Evolutionary conservation across 192 early-diverging fungal species (phyloP).

Genomic region (Backusella australiensis): DNA sequence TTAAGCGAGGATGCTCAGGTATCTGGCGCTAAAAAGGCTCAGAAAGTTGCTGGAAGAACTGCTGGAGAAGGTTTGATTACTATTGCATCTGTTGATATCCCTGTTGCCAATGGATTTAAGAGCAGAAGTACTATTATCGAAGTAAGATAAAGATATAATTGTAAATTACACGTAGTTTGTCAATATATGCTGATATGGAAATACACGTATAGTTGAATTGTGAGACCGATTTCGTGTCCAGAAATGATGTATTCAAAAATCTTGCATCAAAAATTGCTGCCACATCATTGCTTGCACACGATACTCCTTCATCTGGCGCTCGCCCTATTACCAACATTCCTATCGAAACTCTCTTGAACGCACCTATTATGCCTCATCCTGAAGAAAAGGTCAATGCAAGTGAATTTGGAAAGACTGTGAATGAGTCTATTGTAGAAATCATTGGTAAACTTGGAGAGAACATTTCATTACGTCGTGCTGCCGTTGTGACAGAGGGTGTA

Average conservation of each 20-base stretch:
- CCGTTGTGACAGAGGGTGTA: slow-evolving; percentile 36
- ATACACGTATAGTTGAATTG: slow-evolving; percentile 67
- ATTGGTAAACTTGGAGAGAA: slow-evolving; percentile 93
- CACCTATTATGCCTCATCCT: slow-evolving; percentile 55
- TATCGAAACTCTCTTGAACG: slow-evolving; percentile 36
- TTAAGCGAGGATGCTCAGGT: slow-evolving; percentile 70
- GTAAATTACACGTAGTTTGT: neutral
- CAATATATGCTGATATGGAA: neutral
- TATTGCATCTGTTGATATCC: slow-evolving; percentile 54
- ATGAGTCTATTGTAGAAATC: slow-evolving; percentile 65
- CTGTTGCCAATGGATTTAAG: slow-evolving; percentile 30
- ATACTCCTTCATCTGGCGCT: slow-evolving; percentile 14
- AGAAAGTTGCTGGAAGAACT: slow-evolving; percentile 76
- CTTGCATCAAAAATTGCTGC: slow-evolving; percentile 63
- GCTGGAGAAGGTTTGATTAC: slow-evolving; percentile 78
- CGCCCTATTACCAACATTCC: slow-evolving; percentile 39
- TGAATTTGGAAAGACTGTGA: slow-evolving; percentile 42
- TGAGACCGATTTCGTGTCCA: slow-evolving; percentile 96
- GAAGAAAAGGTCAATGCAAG: slow-evolving; percentile 3
- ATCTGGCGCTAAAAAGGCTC: slow-evolving; percentile 73
- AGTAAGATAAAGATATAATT: slow-evolving; percentile 34
- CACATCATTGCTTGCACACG: slow-evolving; percentile 48
- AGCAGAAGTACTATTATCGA: slow-evolving; percentile 65
- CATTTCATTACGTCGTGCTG: slow-evolving; percentile 72
- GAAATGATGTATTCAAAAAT: slow-evolving; percentile 73